Evolutionary conservation across 495 filamentous ascomycete species (phyloP), one percentile per base, ranked within the genome.

Genomic region (Rostrohypoxylon terebratum): DNA sequence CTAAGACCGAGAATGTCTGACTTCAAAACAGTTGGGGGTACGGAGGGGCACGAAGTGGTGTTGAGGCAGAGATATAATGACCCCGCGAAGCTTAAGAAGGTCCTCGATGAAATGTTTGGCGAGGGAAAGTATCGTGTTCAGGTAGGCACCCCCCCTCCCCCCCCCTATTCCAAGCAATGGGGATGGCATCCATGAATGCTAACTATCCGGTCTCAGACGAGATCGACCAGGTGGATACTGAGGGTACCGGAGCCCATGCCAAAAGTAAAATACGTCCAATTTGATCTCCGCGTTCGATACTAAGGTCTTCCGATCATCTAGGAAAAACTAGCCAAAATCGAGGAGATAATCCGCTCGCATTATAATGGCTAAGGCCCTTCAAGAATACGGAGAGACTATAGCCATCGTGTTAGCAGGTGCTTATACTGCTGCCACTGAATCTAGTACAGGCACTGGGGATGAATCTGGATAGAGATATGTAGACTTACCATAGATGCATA

Each of bases 61-160:
- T 51, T 72, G 42, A 60, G 50, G 28, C 45, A 67, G 47, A 67
- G 57, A 20, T 72, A 72, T 51, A 72, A 72, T 21, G 58, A 72
- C 33, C 69, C 62, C 1, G 14, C 58, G 10, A 72, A 62, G 20
- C 63, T 72, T 25, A 65, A 61, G 51, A 40, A 23, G 4, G 28
- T 34, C 20, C 69, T 72, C 5, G 69, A 72, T 31, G 50, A 25
- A 4, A 44, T 61, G 21, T 72, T 54, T 18, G 69, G 69, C 16
- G 1, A 61, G 18, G 69, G 69, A 25, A 45, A 42, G 11, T 72
- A 72, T 48, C 61, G 13, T 25, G 48, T 72, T 1, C 61, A 20
- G 63, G 69, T 67, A 50, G 28, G 6, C n/a, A 55, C 38, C 0
- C n/a, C 36, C n/a, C n/a, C n/a, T n/a, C n/a, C n/a, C 13, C 25